These are phyloP conservation scores for Alternaria gansuensis DNA, from an alignment of 2,329 filamentous ascomycete genomes.

Conservation along the genomic window DNA sequence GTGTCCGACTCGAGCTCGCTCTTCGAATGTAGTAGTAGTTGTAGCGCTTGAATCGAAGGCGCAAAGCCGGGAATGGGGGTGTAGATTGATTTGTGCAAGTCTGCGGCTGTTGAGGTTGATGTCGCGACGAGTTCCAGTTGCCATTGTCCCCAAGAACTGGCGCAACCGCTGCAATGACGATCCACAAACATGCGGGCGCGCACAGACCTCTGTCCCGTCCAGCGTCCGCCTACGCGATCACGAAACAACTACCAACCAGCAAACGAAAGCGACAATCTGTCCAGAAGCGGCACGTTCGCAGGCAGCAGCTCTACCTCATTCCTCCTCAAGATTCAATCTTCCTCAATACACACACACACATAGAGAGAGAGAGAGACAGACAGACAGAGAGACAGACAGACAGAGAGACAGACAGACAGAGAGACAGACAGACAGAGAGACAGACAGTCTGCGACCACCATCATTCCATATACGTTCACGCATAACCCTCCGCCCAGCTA, in stretches of 20 bases:
- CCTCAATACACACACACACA: background rate
- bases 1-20: background rate
- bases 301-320: background rate
- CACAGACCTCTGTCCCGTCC: constrained; percentile 17
- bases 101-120: background rate
- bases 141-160: background rate
- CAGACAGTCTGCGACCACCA: too few relatives aligned
- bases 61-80: fast-evolving
- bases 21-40: fast-evolving
- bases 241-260: background rate
- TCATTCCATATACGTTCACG: background rate
- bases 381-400: too few relatives aligned
- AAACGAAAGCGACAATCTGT: background rate
- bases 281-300: background rate
- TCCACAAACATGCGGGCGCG: constrained; percentile 13
- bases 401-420: too few relatives aligned
- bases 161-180: constrained; percentile 14
- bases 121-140: constrained; percentile 4
- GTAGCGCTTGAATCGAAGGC: background rate
- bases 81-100: background rate
- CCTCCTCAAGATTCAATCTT: too few relatives aligned
- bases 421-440: too few relatives aligned
- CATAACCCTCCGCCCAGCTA: background rate
- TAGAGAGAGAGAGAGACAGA: too few relatives aligned
- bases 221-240: constrained; percentile 8